These are phyloP conservation scores for Suillus variegatus DNA, from an alignment of 768 basidiomycete species.

Conservation along the genomic window DNA sequence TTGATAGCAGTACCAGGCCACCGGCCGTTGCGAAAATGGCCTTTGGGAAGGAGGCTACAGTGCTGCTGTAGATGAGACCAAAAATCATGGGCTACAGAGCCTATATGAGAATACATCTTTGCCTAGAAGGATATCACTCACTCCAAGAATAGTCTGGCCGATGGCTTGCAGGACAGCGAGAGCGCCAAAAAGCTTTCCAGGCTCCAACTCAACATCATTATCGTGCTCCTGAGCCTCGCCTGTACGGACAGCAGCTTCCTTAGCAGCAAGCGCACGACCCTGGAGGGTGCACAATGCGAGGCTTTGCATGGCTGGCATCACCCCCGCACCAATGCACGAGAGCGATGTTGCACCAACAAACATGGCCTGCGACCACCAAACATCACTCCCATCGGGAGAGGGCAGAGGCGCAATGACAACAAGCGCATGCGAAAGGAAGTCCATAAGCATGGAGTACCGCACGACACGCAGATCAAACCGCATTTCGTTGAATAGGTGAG, in stretches of 20 bases:
- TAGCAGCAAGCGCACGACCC: conserved; percentile 25
- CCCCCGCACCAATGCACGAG: conserved; percentile 66
- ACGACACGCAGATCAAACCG: conserved; percentile 68
- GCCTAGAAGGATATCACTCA: conserved; percentile 22
- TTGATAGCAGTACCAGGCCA: conserved; percentile 50
- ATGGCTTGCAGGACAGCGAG: conserved; percentile 67
- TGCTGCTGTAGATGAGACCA: conserved; percentile 63
- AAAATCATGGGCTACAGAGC: conserved; percentile 65
- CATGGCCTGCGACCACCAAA: conserved; percentile 36
- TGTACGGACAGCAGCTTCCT: conserved; percentile 37
- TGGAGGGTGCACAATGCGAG: conserved; percentile 69
- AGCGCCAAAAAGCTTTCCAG: conserved; percentile 70
- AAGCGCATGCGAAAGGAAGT: conserved; percentile 62
- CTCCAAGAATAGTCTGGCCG: conserved; percentile 61
- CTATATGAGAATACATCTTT: background rate
- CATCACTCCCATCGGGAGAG: conserved; percentile 26
- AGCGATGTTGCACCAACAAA: conserved; percentile 65
- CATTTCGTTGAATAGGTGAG: conserved; percentile 59
- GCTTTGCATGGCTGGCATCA: conserved; percentile 70
- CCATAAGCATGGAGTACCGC: conserved; percentile 63
- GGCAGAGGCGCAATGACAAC: conserved; percentile 55
- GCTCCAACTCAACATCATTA: conserved; percentile 34
- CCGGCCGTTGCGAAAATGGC: conserved; percentile 67
- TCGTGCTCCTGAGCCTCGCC: conserved; percentile 14
- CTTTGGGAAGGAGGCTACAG: conserved; percentile 65